Base-by-base conservation (phyloP, 805 yeast species). In the Hanseniaspora lindneri region DNA sequence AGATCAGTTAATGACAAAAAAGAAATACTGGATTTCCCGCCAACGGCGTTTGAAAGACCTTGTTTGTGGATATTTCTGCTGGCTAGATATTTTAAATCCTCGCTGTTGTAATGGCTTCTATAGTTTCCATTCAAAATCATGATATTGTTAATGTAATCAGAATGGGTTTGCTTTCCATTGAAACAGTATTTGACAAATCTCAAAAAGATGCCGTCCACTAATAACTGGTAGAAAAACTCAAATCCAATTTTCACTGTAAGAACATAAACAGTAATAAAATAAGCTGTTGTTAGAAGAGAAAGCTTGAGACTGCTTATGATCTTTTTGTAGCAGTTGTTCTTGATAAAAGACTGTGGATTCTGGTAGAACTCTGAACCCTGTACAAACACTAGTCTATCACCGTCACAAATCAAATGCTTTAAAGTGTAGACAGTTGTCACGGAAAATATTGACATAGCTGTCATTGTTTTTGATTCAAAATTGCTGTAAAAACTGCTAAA, bases 371-470 rank as follows among this genome's bases (percentile, higher is more conserved):
- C 39, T 4, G 54, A 55, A 1, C 67, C 71, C 51, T 66, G 63
- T 3, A 58, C 55, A 60, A 80, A 73, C 1, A 62, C 58, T 35
- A 82, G 63, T 51, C 75, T 69, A 59, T 77, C 78, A 52, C 76
- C 66, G 58, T 79, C 81, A 50, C 75, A 69, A 0, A 73, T 54
- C 13, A 74, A 54, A 56, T 74, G 80, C 52, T 74, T 77, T 1
- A 67, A 43, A 7, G 78, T 56, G 59, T 80, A 82, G 7, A 68
- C 30, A 0, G 68, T 28, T 0, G 77, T 73, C 7, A 70, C 56
- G 23, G 67, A 59, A 1, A 64, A 27, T n/a, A 43, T 27, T 8
- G 41, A 33, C 10, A 44, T 21, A 2, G 16, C 36, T n/a, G 25
- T 33, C 16, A 43, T 24, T 10, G 36, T 39, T 23, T 44, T 44